Base-by-base conservation (phyloP, 768 basidiomycete genomes). In the Termitomyces titanicus region DNA sequence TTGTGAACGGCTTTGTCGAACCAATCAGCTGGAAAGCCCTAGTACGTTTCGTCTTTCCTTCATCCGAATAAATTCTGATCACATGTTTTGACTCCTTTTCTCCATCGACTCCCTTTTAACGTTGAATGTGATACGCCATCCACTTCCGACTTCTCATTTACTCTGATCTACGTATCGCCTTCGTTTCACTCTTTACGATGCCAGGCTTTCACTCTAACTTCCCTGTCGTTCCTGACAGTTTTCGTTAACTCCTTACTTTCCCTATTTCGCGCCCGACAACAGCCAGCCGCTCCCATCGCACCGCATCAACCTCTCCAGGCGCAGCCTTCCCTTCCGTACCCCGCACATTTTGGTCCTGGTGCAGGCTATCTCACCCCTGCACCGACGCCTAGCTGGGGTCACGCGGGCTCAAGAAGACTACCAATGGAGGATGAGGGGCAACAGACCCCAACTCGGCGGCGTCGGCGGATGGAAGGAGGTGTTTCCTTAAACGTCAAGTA, bases 21-120 rank as follows among this genome's bases (percentile, higher is more conserved):
- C 89, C 90, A 47, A 95, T 99, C 72, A 94, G 89, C 68, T 98
- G 94, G 93, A 97, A 95, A 74, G 94, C 94, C 12, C 74, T 98
- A 70, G 96, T 92, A 59, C 71, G 89, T 72, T 27, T 40, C 50
- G 25, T 58, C 22, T 48, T 31, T 34, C 27, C 37, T 34, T 46
- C 6, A 17, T 37, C 34, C 20, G 12, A 40, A 38, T 44, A 38
- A 47, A 46, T 48, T 59, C 43, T 64, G 45, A 56, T 60, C 44
- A 64, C 45, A 51, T 53, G 52, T 37, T 43, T 31, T 25, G 44
- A 45, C 12, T 24, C 24, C 24, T 31, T 42, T n/a, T 9, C 33
- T 29, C 40, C 35, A 57, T 59, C 40, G 6, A 35, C 34, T 25
- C 20, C 25, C 40, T 17, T 48, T 35, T n/a, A n/a, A n/a, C 24